phyloP scores from a whole-genome alignment of 305 asterid species.

The Fraxinus xanthoxyloides region DNA sequence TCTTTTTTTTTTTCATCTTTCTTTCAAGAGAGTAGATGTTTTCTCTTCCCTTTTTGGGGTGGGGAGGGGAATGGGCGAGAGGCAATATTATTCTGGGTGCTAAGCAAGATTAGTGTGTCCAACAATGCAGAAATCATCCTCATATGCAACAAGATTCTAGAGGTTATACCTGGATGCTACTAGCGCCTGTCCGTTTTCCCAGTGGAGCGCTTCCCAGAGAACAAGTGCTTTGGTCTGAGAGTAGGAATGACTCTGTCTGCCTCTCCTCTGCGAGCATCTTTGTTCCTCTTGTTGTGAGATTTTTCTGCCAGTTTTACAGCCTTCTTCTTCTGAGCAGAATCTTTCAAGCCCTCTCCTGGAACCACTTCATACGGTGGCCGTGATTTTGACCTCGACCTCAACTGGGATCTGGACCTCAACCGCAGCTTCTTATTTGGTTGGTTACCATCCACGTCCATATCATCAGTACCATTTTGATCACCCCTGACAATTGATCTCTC shows the following conservation, averaged over 20 bases:
- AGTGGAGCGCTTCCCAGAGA: constrained; percentile 70
- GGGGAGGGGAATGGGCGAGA: not conserved
- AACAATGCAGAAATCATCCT: not conserved
- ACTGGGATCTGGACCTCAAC: constrained; percentile 47
- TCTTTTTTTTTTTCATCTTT: not conserved
- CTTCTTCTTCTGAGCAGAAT: constrained; percentile 65
- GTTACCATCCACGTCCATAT: constrained; percentile 71
- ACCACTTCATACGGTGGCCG: constrained; percentile 65
- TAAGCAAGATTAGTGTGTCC: not conserved
- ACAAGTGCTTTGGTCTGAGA: constrained; percentile 77
- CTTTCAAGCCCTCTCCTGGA: constrained; percentile 88
- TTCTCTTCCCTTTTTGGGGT: not conserved
- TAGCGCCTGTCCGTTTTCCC: constrained; percentile 86
- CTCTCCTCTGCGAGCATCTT: constrained; percentile 80
- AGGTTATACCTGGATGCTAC: constrained; percentile 39
- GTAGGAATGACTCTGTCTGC: constrained; percentile 83
- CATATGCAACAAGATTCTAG: not conserved
- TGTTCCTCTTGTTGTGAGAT: constrained; percentile 63
- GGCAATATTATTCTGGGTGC: not conserved
- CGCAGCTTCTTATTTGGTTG: constrained; percentile 68
- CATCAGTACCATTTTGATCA: constrained; percentile 34
- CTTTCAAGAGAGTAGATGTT: not conserved
- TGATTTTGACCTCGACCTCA: constrained; percentile 53
- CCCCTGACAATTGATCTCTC: constrained; percentile 60
- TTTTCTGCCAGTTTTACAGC: constrained; percentile 59